Evolutionary conservation across 768 basidiomycete genomes (phyloP), one percentile per base, ranked within the genome.

Genomic region (Leucosporidium creatinivorum): DNA sequence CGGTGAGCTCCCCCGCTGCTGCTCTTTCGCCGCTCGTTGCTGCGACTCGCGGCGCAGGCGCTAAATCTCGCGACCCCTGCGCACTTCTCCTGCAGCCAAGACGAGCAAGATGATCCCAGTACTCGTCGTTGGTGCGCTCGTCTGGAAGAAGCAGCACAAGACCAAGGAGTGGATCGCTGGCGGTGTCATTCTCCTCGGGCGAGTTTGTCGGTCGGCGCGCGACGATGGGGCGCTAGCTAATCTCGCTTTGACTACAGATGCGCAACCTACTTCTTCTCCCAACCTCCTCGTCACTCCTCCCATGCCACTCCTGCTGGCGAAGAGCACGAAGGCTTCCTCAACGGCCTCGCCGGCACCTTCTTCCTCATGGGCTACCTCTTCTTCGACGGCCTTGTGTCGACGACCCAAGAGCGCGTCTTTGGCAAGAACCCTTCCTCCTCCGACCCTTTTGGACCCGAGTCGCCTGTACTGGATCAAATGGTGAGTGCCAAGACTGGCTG

Each of bases 31-130:
- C 2, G 39, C 39, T 6, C 39, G 39, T 13, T 44, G 8, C 39
- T 44, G 39, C 39, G 39, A 44, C 8, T 17, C 8, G 8, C 39
- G 39, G 15, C 39, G 39, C 39, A 17, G 15, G 13, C 39, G 39
- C 39, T 44, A 8, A 44, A n/a, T n/a, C 39, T 12, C 39, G 39
- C 39, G 39, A 44, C 15, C 39, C 39, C 39, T 44, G 39, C 39
- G 15, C 33, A 33, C n/a, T 12, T 12, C 12, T 44, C 15, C 8
- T 9, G 15, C 39, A 44, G 73, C 75, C 50, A 75, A 75, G 56
- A 67, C 64, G n/a, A 51, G 61, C 39, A 75, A 75, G 60, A 75
- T 74, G 73, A 63, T 74, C 30, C 75, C 75, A 23, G 75, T 75
- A n/a, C 69, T 75, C 50, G 62, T 75, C 23, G 70, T 75, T 31